Conservation (phyloP, 306 rosid genomes). For the Cucumis melo region DNA sequence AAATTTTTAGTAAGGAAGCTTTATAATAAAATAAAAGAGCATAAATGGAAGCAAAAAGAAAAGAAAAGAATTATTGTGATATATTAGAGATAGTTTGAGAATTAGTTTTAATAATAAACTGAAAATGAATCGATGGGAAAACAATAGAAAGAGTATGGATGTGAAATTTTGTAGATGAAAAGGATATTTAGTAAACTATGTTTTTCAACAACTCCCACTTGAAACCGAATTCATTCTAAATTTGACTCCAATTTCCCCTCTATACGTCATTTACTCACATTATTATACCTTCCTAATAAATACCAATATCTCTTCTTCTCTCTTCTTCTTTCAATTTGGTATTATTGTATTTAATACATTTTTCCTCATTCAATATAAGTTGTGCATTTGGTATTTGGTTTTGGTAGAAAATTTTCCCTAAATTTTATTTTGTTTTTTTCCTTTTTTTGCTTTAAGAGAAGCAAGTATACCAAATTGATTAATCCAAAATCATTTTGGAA, state of each 20-base stretch:
- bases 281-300: too few relatives aligned
- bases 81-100: too few relatives aligned
- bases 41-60: too few relatives aligned
- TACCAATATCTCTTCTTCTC: too few relatives aligned
- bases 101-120: too few relatives aligned
- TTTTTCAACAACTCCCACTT: background rate
- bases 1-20: too few relatives aligned
- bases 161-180: background rate
- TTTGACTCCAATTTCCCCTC: background rate
- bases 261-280: background rate
- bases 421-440: background rate
- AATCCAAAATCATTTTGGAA: background rate
- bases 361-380: background rate
- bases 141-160: background rate
- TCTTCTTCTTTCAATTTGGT: too few relatives aligned
- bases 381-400: background rate
- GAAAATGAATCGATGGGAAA: too few relatives aligned
- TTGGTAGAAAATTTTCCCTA: background rate
- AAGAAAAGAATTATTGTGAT: too few relatives aligned
- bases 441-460: background rate
- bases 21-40: too few relatives aligned
- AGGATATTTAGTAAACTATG: background rate
- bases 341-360: background rate
- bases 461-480: background rate
- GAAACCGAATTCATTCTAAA: background rate